A percentile compares a stretch with the other conserved stretches of the same genome.
phyloP scores from a whole-genome alignment of 331 rosid species.

The Malus hybrid region DNA sequence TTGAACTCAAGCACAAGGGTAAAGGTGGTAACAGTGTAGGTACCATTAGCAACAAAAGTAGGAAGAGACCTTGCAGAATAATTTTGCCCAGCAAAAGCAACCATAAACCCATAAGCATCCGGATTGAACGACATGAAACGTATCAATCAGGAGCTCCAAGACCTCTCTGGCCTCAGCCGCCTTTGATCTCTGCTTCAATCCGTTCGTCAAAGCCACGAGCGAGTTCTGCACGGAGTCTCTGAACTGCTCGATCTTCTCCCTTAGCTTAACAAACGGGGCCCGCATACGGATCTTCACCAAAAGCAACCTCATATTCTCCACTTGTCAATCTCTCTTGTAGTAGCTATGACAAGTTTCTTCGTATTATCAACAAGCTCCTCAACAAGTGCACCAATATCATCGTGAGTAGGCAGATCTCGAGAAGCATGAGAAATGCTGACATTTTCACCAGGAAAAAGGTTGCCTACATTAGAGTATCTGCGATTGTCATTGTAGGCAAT shows the following conservation, averaged over 20 bases:
- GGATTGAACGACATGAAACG: slow-evolving; percentile 66
- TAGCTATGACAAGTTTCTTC: slow-evolving; percentile 54
- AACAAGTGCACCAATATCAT: slow-evolving; percentile 62
- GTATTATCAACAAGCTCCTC: slow-evolving; percentile 60
- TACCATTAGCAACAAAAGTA: slow-evolving; percentile 30
- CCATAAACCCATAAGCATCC: slow-evolving; percentile 33
- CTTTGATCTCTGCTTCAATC: slow-evolving; percentile 82
- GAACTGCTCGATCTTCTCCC: slow-evolving; percentile 88
- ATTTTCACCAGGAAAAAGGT: slow-evolving; percentile 18
- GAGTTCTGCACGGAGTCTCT: slow-evolving; percentile 64
- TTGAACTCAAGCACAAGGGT: slow-evolving; percentile 44
- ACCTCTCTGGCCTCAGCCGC: slow-evolving; percentile 78
- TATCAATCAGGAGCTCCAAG: slow-evolving; percentile 77
- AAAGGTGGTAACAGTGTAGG: slow-evolving; percentile 37
- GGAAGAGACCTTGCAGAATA: slow-evolving; percentile 38
- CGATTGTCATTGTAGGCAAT: slow-evolving; percentile 58
- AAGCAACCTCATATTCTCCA: slow-evolving; percentile 47
- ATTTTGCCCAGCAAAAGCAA: slow-evolving; percentile 42
- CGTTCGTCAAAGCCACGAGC: slow-evolving; percentile 60
- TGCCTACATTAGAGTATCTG: slow-evolving; percentile 67
- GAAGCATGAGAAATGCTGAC: background rate
- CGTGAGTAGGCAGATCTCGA: slow-evolving; percentile 43
- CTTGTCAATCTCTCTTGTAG: slow-evolving; percentile 72
- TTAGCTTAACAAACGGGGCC: slow-evolving; percentile 73
- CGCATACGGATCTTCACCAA: slow-evolving; percentile 54